phyloP scores from a whole-genome alignment of 148 eudicot species.

The Cornus kousa region DNA sequence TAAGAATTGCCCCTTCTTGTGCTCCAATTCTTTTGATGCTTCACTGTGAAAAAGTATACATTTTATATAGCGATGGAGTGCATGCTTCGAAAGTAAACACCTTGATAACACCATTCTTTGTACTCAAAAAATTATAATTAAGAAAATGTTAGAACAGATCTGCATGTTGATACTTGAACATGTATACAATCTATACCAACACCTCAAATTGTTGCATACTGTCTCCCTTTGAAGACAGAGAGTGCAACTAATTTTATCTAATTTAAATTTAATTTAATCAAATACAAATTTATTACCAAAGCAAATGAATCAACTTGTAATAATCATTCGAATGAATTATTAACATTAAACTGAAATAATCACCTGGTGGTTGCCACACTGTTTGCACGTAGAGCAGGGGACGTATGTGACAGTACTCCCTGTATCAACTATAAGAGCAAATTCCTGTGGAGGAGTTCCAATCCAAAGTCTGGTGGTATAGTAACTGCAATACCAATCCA shows the following conservation, averaged over 20 bases:
- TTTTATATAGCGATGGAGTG: background rate
- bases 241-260: background rate
- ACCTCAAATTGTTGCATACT: background rate
- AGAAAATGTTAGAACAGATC: background rate
- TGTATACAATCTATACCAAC: background rate
- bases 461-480: slow-evolving; percentile 84
- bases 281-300: background rate
- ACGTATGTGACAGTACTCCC: slow-evolving; percentile 99
- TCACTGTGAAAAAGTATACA: no score
- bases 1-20: background rate
- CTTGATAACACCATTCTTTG: background rate
- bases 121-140: background rate
- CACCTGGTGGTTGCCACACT: slow-evolving; percentile 96
- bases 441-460: slow-evolving; percentile 88
- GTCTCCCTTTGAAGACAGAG: background rate
- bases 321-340: background rate
- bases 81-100: background rate
- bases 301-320: background rate
- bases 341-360: slow-evolving; percentile 1
- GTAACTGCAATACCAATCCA: slow-evolving; percentile 45
- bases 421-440: slow-evolving; percentile 88
- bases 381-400: slow-evolving; percentile 85
- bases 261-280: background rate
- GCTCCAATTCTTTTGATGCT: background rate
- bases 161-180: background rate